A percentile compares a stretch with the other conserved stretches of the same genome.
Conservation (phyloP, 139 green algal genomes). For the Chlorella ohadii region DNA sequence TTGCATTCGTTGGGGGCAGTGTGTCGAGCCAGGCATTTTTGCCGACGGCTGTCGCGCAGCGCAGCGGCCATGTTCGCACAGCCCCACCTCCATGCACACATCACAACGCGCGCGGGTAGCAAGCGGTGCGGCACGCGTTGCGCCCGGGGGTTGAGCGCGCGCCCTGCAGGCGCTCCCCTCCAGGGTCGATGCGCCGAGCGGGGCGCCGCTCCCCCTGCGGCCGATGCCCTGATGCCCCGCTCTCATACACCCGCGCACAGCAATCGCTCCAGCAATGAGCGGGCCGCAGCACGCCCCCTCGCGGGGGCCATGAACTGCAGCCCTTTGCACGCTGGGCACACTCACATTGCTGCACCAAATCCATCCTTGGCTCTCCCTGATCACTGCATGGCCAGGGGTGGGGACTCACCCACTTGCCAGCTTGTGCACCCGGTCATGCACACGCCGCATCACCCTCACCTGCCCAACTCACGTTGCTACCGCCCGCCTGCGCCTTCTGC, state of each 20-base stretch:
- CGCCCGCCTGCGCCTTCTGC: slow-evolving; percentile 70
- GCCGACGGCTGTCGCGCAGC: no score
- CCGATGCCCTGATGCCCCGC: slow-evolving; percentile 1
- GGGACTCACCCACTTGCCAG: no score
- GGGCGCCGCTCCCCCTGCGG: no score
- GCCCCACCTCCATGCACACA: no score
- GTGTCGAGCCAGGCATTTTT: no score
- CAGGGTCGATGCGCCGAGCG: slow-evolving; percentile 5
- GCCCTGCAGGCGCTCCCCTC: neutral
- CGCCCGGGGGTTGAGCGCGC: neutral
- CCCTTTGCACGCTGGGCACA: slow-evolving; percentile 31
- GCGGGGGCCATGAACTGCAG: slow-evolving; percentile 16
- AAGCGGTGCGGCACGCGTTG: neutral
- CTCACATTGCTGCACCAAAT: no score
- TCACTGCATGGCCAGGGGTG: no score
- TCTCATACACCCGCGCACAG: neutral
- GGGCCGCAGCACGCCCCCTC: slow-evolving; percentile 8
- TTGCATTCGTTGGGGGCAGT: no score
- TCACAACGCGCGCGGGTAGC: neutral
- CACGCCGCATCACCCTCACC: no score
- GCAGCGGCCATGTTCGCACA: no score
- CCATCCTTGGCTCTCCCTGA: neutral
- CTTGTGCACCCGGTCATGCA: no score
- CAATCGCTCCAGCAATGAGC: slow-evolving; percentile 22
- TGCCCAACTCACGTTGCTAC: no score